Conservation (phyloP, 2,329 filamentous ascomycete genomes). For the Pyrenochaeta sp. region DNA sequence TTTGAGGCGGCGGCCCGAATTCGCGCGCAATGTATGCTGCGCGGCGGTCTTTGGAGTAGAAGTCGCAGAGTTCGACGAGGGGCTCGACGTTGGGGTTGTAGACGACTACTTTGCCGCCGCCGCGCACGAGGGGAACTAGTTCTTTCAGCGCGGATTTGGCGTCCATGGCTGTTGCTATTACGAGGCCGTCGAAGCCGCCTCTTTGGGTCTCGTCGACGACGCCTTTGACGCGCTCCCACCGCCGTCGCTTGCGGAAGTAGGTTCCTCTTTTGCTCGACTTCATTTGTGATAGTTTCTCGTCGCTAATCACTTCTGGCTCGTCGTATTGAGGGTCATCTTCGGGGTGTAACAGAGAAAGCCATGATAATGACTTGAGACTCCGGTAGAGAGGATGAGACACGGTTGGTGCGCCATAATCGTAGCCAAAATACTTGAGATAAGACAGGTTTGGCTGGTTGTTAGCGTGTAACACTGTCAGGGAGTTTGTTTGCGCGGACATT, state of each 20-base stretch:
- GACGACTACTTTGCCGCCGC: constrained; percentile 83
- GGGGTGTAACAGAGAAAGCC: constrained; percentile 88
- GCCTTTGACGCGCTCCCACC: constrained; percentile 76
- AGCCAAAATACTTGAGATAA: constrained; percentile 88
- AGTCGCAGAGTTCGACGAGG: constrained; percentile 77
- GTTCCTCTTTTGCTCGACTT: constrained; percentile 84
- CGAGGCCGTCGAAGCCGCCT: constrained; percentile 82
- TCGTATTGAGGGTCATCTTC: constrained; percentile 77
- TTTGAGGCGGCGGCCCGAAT: constrained; percentile 25
- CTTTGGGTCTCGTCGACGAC: constrained; percentile 77
- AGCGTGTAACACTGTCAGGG: constrained; percentile 79
- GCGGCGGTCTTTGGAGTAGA: constrained; percentile 81
- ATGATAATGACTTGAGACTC: constrained; percentile 84
- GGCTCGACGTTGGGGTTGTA: constrained; percentile 85
- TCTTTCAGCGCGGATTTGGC: constrained; percentile 77
- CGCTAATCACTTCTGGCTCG: constrained; percentile 66
- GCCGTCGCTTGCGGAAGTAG: constrained; percentile 86
- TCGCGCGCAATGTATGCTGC: constrained; percentile 65
- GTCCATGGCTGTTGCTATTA: constrained; percentile 84
- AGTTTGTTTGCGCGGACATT: constrained; percentile 74
- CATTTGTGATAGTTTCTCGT: constrained; percentile 70
- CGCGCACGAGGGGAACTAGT: constrained; percentile 78
- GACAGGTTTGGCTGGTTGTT: constrained; percentile 88
- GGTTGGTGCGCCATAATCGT: constrained; percentile 70
- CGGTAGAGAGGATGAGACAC: constrained; percentile 79